Evolutionary conservation across 768 basidiomycete species (phyloP).

Genomic region (Hericium rajendrae): DNA sequence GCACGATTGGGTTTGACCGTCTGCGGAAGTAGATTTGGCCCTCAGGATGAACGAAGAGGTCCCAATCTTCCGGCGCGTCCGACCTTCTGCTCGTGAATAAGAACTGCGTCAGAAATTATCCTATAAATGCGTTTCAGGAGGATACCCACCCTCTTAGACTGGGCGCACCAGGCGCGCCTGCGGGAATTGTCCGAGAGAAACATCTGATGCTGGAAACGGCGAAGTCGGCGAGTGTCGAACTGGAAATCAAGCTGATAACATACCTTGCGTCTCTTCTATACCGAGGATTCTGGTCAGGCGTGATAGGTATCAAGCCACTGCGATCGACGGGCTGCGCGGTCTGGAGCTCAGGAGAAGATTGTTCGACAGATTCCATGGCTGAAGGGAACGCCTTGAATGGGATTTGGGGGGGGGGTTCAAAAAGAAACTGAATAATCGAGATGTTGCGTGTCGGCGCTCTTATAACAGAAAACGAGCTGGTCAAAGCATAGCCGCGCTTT

Average conservation of each 20-base stretch:
- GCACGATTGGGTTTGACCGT: background rate
- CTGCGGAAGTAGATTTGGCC: background rate
- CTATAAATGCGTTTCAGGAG: background rate
- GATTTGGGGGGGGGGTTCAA: too few species aligned
- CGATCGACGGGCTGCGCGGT: too few species aligned
- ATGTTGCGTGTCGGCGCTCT: too few species aligned
- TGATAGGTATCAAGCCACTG: too few species aligned
- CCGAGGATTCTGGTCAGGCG: too few species aligned
- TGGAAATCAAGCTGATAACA: background rate
- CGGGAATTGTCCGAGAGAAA: background rate
- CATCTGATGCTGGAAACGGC: background rate
- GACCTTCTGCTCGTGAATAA: background rate
- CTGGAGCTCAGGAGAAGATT: too few species aligned
- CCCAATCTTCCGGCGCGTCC: background rate
- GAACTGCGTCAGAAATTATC: background rate
- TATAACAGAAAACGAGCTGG: too few species aligned
- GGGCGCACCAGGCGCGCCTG: background rate
- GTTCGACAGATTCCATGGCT: too few species aligned
- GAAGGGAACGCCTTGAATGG: too few species aligned
- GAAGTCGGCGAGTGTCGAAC: background rate
- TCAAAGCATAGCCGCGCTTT: too few species aligned
- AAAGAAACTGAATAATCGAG: too few species aligned
- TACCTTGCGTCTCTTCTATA: background rate
- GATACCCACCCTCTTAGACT: background rate
- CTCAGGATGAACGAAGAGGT: background rate